Conservation (phyloP, 345 rosid species). For the Dimocarpus longan region DNA sequence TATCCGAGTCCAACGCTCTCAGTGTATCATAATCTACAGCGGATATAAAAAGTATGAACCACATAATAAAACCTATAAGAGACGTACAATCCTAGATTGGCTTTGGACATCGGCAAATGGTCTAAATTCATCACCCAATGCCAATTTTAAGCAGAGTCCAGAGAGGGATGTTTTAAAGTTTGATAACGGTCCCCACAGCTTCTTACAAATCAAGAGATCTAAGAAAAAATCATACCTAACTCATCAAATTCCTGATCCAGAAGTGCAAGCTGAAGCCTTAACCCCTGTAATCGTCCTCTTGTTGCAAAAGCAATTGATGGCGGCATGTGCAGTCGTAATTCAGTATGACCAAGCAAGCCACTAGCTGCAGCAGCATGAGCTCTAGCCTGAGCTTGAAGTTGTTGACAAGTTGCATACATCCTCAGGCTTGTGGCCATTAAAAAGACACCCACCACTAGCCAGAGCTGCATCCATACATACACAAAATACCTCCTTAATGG, state of each 20-base stretch:
- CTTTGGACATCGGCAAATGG: not conserved
- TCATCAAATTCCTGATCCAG: slow-evolving; percentile 77
- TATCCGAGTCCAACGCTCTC: slow-evolving; percentile 68
- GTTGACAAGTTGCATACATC: slow-evolving; percentile 78
- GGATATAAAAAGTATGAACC: not conserved
- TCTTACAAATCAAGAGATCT: not conserved
- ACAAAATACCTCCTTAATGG: slow-evolving; percentile 4
- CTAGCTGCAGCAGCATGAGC: slow-evolving; percentile 69
- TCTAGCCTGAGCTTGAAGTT: slow-evolving; percentile 72
- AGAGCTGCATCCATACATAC: slow-evolving; percentile 46
- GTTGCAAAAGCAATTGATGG: slow-evolving; percentile 73
- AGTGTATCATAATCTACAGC: slow-evolving; percentile 71
- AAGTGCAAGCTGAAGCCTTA: slow-evolving; percentile 78
- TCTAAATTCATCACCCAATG: not conserved
- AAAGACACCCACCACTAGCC: slow-evolving; percentile 70
- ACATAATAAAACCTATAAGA: not conserved
- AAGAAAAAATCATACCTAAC: slow-evolving; percentile 44
- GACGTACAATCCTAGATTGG: not conserved
- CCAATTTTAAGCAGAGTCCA: slow-evolving; percentile 3
- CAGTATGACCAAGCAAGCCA: slow-evolving; percentile 69
- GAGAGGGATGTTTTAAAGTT: not conserved
- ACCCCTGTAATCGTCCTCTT: slow-evolving; percentile 65
- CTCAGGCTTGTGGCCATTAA: slow-evolving; percentile 66
- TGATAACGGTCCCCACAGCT: not conserved
- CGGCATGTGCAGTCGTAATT: slow-evolving; percentile 67